A percentile compares a stretch with the other conserved stretches of the same genome.
Evolutionary conservation across 192 early-diverging fungal genomes (phyloP).

Genomic region (Podila epigama): DNA sequence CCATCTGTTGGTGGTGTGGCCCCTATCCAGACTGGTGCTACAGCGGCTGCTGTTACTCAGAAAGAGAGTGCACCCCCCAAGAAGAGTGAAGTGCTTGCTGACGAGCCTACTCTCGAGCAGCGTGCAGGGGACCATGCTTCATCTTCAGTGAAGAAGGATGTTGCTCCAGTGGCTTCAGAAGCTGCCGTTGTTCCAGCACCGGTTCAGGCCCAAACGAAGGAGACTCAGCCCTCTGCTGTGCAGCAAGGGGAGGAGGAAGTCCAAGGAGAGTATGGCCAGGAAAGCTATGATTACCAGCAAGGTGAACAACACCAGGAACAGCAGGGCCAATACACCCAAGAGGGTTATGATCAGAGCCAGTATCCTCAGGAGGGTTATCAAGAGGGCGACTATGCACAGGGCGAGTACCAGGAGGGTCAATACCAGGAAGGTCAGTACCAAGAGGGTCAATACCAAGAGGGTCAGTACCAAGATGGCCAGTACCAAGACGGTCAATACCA

Average conservation of each 20-base stretch:
- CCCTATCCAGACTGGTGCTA: not conserved
- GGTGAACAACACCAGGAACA: not conserved
- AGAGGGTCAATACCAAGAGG: not conserved
- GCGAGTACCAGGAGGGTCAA: not conserved
- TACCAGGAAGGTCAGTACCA: constrained; percentile 4
- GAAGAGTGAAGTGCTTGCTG: constrained; percentile 11
- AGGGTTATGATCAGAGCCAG: not conserved
- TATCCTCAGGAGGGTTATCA: not conserved
- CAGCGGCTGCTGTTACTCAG: not conserved
- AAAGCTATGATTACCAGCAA: not conserved
- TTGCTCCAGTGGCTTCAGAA: not conserved
- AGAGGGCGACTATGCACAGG: not conserved
- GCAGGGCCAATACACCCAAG: not conserved
- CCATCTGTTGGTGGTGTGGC: not conserved
- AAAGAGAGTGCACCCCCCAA: not conserved
- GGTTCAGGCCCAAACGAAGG: not conserved
- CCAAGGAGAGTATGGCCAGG: not conserved
- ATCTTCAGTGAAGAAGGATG: not conserved
- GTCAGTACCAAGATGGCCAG: constrained; percentile 9
- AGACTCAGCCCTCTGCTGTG: not conserved
- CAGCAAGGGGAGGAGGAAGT: not conserved
- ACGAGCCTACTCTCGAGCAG: constrained; percentile 31
- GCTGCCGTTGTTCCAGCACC: not conserved
- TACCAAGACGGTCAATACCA: constrained; percentile 30
- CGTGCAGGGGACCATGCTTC: not conserved